Percentiles rank a stretch among this genome's conserved stretches.
These are phyloP conservation scores for Cutaneotrichosporon curvatum DNA, from an alignment of 1,284 basidiomycete species.

Conservation along the genomic window DNA sequence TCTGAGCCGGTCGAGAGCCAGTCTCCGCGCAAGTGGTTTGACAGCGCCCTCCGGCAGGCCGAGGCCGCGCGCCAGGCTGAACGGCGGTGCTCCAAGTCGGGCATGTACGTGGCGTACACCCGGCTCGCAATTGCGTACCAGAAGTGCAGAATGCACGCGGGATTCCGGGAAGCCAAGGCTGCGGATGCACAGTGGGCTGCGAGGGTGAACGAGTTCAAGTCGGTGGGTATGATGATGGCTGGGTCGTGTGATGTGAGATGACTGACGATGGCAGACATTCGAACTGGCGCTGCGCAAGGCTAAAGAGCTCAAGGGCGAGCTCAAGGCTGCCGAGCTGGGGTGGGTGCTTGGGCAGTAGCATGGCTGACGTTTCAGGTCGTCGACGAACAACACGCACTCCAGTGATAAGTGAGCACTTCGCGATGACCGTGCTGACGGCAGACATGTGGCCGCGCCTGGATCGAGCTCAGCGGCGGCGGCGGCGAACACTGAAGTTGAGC, in stretches of 20 bases:
- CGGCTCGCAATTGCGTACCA: slow-evolving; percentile 27
- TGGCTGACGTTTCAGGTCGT: not conserved
- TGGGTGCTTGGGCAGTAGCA: not conserved
- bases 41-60: slow-evolving; percentile 30
- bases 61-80: slow-evolving; percentile 39
- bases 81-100: slow-evolving; percentile 26
- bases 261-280: slow-evolving; percentile 22
- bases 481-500: not conserved
- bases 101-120: slow-evolving; percentile 38
- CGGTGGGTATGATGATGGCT: slow-evolving; percentile 23
- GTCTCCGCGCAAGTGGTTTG: slow-evolving; percentile 38
- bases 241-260: not conserved
- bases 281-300: slow-evolving; percentile 34
- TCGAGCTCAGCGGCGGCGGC: too few species aligned
- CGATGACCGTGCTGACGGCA: too few species aligned
- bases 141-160: slow-evolving; percentile 26
- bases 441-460: too few species aligned
- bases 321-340: slow-evolving; percentile 12
- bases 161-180: slow-evolving; percentile 21
- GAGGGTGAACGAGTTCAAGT: slow-evolving; percentile 36
- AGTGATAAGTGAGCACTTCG: not conserved
- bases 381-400: not conserved
- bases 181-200: slow-evolving; percentile 27
- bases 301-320: slow-evolving; percentile 31
- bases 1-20: slow-evolving; percentile 1